These are phyloP conservation scores for Diaporthe aspalathi DNA, from an alignment of 2,329 filamentous ascomycete genomes.

Conservation along the genomic window DNA sequence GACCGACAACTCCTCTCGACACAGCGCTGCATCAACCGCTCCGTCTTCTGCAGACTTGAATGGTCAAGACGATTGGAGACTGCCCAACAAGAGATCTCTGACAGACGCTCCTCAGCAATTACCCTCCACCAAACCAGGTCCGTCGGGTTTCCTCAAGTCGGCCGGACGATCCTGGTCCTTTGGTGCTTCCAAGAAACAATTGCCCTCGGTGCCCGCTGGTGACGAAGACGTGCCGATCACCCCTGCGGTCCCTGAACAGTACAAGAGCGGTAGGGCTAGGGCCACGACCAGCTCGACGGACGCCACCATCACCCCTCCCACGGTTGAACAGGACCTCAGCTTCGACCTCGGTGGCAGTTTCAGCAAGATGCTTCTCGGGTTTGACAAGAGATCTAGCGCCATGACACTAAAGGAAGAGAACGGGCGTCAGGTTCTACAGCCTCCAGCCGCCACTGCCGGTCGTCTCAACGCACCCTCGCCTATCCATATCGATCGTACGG, in stretches of 20 bases:
- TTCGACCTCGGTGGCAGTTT: conserved; percentile 70
- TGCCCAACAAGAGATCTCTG: conserved; percentile 52
- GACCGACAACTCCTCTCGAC: conserved; percentile 70
- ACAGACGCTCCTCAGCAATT: conserved; percentile 55
- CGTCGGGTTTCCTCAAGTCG: conserved; percentile 64
- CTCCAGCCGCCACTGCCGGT: conserved; percentile 59
- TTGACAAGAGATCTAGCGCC: conserved; percentile 66
- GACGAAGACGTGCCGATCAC: conserved; percentile 51
- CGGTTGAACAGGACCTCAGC: conserved; percentile 57
- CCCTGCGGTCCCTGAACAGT: conserved; percentile 49
- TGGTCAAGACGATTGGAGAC: conserved; percentile 55
- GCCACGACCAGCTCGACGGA: conserved; percentile 66
- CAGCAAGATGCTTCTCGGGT: conserved; percentile 65
- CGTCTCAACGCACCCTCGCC: conserved; percentile 60
- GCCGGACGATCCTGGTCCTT: conserved; percentile 71
- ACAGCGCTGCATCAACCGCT: conserved; percentile 71
- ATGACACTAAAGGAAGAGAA: conserved; percentile 58
- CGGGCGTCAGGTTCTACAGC: conserved; percentile 49
- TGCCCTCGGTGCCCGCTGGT: conserved; percentile 51
- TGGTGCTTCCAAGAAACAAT: conserved; percentile 64
- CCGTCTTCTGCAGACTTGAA: conserved; percentile 66
- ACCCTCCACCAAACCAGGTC: conserved; percentile 60
- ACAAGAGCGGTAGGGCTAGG: conserved; percentile 53
- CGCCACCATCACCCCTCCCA: conserved; percentile 64
- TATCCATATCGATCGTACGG: conserved; percentile 58